Evolutionary conservation across 768 basidiomycete species (phyloP), one percentile per base, ranked within the genome.

Genomic region (Rhizopogon vinicolor): DNA sequence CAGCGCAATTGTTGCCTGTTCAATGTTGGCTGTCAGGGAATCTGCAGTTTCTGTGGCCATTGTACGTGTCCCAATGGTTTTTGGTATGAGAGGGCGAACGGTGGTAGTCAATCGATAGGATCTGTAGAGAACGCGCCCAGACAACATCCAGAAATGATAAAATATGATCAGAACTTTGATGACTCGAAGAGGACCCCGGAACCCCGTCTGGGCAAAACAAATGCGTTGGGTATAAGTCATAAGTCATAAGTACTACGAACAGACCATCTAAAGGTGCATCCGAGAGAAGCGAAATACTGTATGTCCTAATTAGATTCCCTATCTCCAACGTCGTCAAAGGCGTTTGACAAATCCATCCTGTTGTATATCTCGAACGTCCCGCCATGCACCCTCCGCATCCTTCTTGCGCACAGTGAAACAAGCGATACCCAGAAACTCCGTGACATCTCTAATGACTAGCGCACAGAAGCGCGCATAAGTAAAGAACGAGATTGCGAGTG

Each of bases 351-450:
- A 50, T 14, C 67, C 60, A 46, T 68, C 67, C 25, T 62, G 61
- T 18, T 61, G 66, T 28, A 65, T 62, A 51, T 66, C 65, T 6
- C 60, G 54, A 13, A 72, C 70, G 37, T 70, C 61, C 51, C 69
- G 67, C 89, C 89, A 91, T 16, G 78, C 73, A 10, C 89, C 88
- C 44, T 79, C 68, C 39, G 73, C 73, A 60, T 93, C 91, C 79
- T 84, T 90, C 75, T 91, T 94, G 53, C 86, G 78, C 44, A 97
- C 93, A 14, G 90, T 93, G 65, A 97, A 93, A 74, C 93, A 98
- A 1, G 93, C 96, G 62, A 97, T 93, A 12, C 96, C 96, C 58
- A 96, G 80, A 71, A 87, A 88, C 57, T 93, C 83, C 54, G 93
- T 96, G 71, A 98, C 92, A 60, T 94, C 89, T 57, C 70, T 72